These are phyloP conservation scores for Chlamydomonas reinhardtii DNA, from an alignment of 163 green algal genomes.

Conservation along the genomic window DNA sequence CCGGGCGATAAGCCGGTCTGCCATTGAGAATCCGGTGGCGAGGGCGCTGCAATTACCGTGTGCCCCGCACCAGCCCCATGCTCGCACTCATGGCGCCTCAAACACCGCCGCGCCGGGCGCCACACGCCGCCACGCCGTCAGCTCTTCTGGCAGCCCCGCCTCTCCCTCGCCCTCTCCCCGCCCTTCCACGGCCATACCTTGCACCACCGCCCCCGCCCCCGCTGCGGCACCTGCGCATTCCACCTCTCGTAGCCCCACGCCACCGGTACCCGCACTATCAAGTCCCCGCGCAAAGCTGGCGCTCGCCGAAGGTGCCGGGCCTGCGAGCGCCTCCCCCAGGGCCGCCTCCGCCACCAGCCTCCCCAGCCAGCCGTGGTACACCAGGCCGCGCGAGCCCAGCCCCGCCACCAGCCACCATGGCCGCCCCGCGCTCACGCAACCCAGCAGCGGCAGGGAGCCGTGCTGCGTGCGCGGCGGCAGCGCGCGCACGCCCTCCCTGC, in stretches of 20 bases:
- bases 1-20: too few species aligned
- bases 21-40: too few species aligned
- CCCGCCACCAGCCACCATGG: conserved; percentile 79
- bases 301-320: background rate
- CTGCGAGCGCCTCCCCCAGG: conserved; percentile 30
- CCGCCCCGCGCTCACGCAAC: conserved; percentile 54
- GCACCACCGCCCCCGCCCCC: background rate
- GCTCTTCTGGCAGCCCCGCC: conserved; percentile 58
- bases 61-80: too few species aligned
- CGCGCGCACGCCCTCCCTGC: conserved; percentile 74
- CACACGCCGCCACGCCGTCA: conserved; percentile 69
- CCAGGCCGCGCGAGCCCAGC: conserved; percentile 83
- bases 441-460: conserved; percentile 77
- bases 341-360: conserved; percentile 73
- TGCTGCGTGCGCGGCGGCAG: conserved; percentile 70
- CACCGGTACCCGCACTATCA: background rate
- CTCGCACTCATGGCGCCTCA: background rate
- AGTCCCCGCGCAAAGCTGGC: too few species aligned
- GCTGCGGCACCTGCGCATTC: too few species aligned
- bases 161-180: background rate
- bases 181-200: background rate
- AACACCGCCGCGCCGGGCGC: background rate
- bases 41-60: too few species aligned
- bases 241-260: too few species aligned
- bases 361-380: conserved; percentile 89